A percentile compares a stretch with the other conserved stretches of the same genome.
Conservation (phyloP, 2,329 filamentous ascomycete species). For the Paraphaeosphaeria minitans region DNA sequence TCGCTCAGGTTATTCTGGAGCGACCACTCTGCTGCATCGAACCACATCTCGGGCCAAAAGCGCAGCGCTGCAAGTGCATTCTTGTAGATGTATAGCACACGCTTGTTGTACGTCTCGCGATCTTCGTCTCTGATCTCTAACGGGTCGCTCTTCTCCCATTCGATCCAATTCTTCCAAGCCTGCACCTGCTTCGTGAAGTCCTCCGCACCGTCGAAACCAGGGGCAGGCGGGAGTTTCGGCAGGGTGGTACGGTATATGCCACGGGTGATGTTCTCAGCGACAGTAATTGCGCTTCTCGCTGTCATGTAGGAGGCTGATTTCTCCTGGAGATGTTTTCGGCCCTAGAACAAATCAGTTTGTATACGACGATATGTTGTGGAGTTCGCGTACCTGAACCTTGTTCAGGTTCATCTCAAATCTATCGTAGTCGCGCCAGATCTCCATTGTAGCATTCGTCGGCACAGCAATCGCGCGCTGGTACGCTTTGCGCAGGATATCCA, state of each 20-base stretch:
- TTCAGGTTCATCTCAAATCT: conserved; percentile 93
- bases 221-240: conserved; percentile 79
- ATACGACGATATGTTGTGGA: background rate
- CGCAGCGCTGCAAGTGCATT: conserved; percentile 91
- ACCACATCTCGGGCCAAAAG: conserved; percentile 97
- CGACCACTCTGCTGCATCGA: conserved; percentile 91
- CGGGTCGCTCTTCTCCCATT: conserved; percentile 93
- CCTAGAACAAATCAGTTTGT: conserved; percentile 57
- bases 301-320: conserved; percentile 95
- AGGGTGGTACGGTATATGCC: conserved; percentile 77
- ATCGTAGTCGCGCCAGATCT: conserved; percentile 96
- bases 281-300: conserved; percentile 85
- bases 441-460: conserved; percentile 81
- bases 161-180: conserved; percentile 91
- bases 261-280: conserved; percentile 85
- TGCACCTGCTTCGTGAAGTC: conserved; percentile 85
- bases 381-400: conserved; percentile 75
- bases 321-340: conserved; percentile 92
- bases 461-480: conserved; percentile 90
- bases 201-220: conserved; percentile 83
- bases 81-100: conserved; percentile 89
- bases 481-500: conserved; percentile 88
- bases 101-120: conserved; percentile 71
- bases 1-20: conserved; percentile 74
- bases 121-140: conserved; percentile 86